A percentile compares a stretch with the other conserved stretches of the same genome.
Evolutionary conservation across 2,329 filamentous ascomycete genomes (phyloP).

Genomic region (Penicillium aurantiogriseum): DNA sequence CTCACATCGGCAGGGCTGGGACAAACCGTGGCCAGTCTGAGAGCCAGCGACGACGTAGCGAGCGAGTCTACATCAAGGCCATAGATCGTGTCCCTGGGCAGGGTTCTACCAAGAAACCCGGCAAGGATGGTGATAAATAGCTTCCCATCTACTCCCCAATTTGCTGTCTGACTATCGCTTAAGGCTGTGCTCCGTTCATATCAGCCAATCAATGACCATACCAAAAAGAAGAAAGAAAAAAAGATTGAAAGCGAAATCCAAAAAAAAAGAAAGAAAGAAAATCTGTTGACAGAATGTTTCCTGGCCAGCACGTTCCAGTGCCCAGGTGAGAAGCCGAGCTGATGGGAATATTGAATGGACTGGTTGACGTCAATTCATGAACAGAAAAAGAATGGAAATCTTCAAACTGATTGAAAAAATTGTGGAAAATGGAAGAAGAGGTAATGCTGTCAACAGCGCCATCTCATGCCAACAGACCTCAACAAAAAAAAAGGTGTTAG

Average conservation of each 20-base stretch:
- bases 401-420: neutral
- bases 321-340: neutral
- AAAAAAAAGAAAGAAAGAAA: neutral
- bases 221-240: neutral
- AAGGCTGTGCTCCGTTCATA: neutral
- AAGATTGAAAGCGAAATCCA: neutral
- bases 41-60: constrained; percentile 10
- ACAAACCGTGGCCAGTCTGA: constrained; percentile 11
- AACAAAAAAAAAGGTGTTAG: neutral
- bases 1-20: neutral
- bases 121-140: neutral
- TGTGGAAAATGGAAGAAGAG: neutral
- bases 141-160: neutral
- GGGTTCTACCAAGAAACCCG: constrained; percentile 8
- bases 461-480: neutral
- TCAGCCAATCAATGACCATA: neutral
- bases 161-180: neutral
- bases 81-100: neutral
- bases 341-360: neutral
- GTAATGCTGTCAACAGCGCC: neutral
- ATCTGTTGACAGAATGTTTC: neutral
- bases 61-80: constrained; percentile 1
- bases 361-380: neutral
- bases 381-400: neutral
- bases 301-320: neutral